Evolutionary conservation across 2,329 filamentous ascomycete genomes (phyloP), one percentile per base, ranked within the genome.

Genomic region (Trichophyton simii): DNA sequence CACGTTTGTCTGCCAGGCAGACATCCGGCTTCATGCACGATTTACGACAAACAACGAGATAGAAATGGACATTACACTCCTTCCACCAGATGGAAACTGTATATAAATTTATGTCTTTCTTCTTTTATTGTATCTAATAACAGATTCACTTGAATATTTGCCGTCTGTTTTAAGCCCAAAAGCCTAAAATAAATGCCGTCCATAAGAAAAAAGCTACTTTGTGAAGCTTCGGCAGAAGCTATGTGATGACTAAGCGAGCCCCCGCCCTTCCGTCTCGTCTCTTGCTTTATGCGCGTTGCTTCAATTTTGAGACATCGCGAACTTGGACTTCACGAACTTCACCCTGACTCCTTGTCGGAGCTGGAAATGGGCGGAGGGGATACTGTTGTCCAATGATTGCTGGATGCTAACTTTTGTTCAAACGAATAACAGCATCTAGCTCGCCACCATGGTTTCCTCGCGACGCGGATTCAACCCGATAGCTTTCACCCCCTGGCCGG

Each of bases 401-500:
- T 34, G 52, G 31, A 36, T 36, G 25, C 25, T 36, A 55, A 11
- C 52, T 31, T 55, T 28, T 55, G 28, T 13, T 55, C 52, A 18
- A 9, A 28, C 25, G 52, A 36, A 55, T 22, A 55, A n/a, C 8
- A 7, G 34, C 20, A 55, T 13, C 28, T 55, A 58, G 25, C 18
- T 20, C 42, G 18, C 31, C 60, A 46, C 55, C 6, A 76, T 76
- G 74, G 70, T 72, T 67, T 65, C 66, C 62, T 60, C 66, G 54
- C 70, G 66, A 64, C 65, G 65, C 25, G 65, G 68, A 46, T 70
- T 68, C 65, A 79, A 79, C 63, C 77, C 77, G 41, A 65, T 96
- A 69, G 86, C 85, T 63, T 99, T 97, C 75, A 84, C 84, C 64
- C 88, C 89, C 31, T 80, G 83, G 65, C 86, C 89, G 58, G 92